Percentiles rank a stretch among this genome's conserved stretches.
phyloP scores from a whole-genome alignment of 2,329 filamentous ascomycete species.

The Mycocentrospora acerina region DNA sequence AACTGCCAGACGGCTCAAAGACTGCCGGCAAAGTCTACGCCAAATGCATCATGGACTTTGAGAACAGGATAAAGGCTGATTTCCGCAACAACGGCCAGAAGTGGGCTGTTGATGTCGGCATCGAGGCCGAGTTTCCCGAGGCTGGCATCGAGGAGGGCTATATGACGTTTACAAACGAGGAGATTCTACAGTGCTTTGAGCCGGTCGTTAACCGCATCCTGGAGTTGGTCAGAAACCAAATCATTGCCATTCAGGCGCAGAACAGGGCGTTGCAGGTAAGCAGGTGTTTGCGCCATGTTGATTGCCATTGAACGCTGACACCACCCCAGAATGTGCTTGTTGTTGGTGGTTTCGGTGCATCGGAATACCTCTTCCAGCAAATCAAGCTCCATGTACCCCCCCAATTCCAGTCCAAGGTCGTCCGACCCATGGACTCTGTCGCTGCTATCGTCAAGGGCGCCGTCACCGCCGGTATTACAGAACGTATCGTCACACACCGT shows the following conservation, averaged over 20 bases:
- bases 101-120: slow-evolving; percentile 98
- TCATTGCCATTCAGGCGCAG: slow-evolving; percentile 97
- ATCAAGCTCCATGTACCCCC: slow-evolving; percentile 98
- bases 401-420: slow-evolving; percentile 97
- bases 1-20: slow-evolving; percentile 92
- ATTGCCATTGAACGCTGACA: slow-evolving; percentile 26
- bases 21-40: slow-evolving; percentile 98
- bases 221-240: slow-evolving; percentile 95
- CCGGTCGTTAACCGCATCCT: slow-evolving; percentile 96
- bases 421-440: slow-evolving; percentile 97
- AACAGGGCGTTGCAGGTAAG: slow-evolving; percentile 81
- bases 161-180: slow-evolving; percentile 99
- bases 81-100: slow-evolving; percentile 99
- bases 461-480: slow-evolving; percentile 95
- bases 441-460: slow-evolving; percentile 98
- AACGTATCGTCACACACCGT: slow-evolving; percentile 94
- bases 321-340: slow-evolving; percentile 77
- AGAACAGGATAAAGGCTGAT: slow-evolving; percentile 99
- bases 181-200: slow-evolving; percentile 98
- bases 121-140: slow-evolving; percentile 96
- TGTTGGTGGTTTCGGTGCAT: slow-evolving; percentile 96
- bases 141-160: slow-evolving; percentile 98
- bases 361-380: slow-evolving; percentile 98
- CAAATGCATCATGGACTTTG: slow-evolving; percentile 99
- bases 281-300: background rate